Base-by-base conservation (phyloP, 1,284 basidiomycete species). In the Hymenochaete sp. region DNA sequence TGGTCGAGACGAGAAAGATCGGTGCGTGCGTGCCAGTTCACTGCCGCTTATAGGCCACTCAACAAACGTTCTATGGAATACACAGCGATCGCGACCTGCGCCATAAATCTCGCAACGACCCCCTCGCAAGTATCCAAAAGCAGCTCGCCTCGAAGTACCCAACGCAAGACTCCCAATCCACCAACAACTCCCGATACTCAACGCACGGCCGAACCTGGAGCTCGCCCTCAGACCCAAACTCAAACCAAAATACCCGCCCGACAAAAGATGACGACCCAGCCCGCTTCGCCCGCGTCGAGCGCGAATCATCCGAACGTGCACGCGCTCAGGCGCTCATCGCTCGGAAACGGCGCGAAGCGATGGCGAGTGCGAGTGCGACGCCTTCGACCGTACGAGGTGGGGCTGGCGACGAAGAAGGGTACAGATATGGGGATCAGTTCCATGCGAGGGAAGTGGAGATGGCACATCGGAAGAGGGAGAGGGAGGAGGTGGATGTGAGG, bases 301-400 rank as follows among this genome's bases (percentile, higher is more conserved):
- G 84, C 16, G 85, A 88, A 61, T 75, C 75, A 0, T 73, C 77
- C 1, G 85, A 89, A 59, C 73, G 82, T 1, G 71, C 78, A 53
- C 75, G 86, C 0, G 84, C 85, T 1, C 63, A 75, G 18, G 82
- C 73, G 10, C 72, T 89, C 14, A 79, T 85, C 21, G 67, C 67
- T 38, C 67, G 77, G 32, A 81, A 73, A 62, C 72, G 75, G 56
- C 67, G 73, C 0, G 80, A 85, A 58, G 60, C 69, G n/a, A n/a
- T n/a, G n/a, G n/a, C n/a, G 59, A 69, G 66, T 26, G 79, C 77
- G 2, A 77, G 72, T 52, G 73, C 73, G 52, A 86, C 84, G 2
- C 82, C 84, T 1, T 82, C 75, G 50, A 83, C 78, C 0, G 74
- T 80, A 3, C 68, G 68, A 38, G 79, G 77, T 4, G 75, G 67